phyloP scores from a whole-genome alignment of 495 filamentous ascomycete genomes.

The Tuber indicum region DNA sequence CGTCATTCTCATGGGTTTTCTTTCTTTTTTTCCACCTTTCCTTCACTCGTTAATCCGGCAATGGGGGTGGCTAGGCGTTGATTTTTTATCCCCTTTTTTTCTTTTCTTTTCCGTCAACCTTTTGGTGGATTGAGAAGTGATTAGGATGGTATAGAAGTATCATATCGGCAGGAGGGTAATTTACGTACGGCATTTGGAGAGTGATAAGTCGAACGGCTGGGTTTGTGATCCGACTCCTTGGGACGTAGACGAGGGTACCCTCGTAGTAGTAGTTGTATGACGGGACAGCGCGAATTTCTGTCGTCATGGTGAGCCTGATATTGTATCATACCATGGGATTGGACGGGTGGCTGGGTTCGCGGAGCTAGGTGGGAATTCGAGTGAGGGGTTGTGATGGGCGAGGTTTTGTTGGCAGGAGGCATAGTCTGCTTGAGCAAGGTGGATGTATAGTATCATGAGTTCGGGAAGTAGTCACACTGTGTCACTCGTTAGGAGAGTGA shows the following conservation, averaged over 20 bases:
- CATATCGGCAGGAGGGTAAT: not conserved
- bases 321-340: not conserved
- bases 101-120: not conserved
- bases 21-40: not conserved
- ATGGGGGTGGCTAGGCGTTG: not conserved
- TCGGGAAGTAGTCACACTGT: not conserved
- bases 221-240: not conserved
- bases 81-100: not conserved
- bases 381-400: not conserved
- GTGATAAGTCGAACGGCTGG: not conserved
- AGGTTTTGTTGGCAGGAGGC: not conserved
- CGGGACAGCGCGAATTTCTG: not conserved
- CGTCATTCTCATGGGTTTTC: not conserved
- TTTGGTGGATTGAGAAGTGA: not conserved
- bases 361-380: not conserved
- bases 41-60: not conserved
- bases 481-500: not conserved
- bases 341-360: not conserved
- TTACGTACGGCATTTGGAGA: not conserved
- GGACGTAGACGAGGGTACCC: too few relatives aligned
- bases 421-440: not conserved
- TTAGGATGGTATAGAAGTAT: not conserved
- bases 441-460: not conserved
- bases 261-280: not conserved
- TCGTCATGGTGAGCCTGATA: not conserved